Percentiles rank a stretch among this genome's conserved stretches.
Conservation (phyloP, 768 basidiomycete species). For the Mycena capillaripes region DNA sequence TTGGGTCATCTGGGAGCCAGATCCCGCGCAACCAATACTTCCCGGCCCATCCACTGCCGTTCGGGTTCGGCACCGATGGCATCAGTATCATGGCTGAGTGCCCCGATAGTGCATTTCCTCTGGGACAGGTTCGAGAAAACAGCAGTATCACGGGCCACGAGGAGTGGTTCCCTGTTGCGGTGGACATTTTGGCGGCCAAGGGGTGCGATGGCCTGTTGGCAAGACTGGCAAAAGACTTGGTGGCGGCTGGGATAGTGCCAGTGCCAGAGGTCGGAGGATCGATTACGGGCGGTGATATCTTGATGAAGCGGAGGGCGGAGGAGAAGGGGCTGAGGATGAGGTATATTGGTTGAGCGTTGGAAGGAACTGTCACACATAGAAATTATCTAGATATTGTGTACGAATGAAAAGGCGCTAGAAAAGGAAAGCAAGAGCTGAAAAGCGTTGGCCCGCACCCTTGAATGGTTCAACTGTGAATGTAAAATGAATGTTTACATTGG, state of each 20-base stretch:
- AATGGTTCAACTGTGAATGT: too few relatives aligned
- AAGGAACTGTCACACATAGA: neutral
- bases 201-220: constrained; percentile 24
- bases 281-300: constrained; percentile 21
- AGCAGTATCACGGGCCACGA: constrained; percentile 24
- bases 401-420: too few relatives aligned
- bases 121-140: constrained; percentile 20
- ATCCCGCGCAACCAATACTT: constrained; percentile 21
- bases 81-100: constrained; percentile 22
- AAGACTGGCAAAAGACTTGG: constrained; percentile 24
- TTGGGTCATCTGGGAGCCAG: constrained; percentile 16
- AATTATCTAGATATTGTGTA: neutral
- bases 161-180: constrained; percentile 24
- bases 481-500: too few relatives aligned
- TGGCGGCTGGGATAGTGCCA: constrained; percentile 21
- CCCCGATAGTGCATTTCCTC: constrained; percentile 20
- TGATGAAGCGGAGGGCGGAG: constrained; percentile 25
- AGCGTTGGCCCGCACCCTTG: too few relatives aligned
- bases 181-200: constrained; percentile 25
- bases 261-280: constrained; percentile 20
- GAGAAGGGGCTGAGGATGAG: constrained; percentile 23
- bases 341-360: constrained; percentile 16
- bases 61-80: constrained; percentile 12
- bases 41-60: constrained; percentile 12
- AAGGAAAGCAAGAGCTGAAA: too few relatives aligned